Conservation (phyloP, 78 protist species). For the Monosiga brevicollis region DNA sequence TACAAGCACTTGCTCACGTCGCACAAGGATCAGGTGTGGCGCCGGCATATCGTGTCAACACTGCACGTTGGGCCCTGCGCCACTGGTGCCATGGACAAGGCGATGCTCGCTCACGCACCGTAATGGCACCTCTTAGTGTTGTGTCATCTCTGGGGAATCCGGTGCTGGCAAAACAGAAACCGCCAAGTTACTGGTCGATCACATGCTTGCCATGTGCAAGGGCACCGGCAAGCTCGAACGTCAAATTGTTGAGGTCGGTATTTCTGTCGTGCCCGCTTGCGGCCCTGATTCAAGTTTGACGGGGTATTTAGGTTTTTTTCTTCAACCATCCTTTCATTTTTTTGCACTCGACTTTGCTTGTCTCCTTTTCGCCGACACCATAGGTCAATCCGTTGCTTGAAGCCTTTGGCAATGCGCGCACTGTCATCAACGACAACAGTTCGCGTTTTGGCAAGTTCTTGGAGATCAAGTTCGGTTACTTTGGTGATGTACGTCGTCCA, state of each 20-base stretch:
- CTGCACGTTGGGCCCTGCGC: neutral
- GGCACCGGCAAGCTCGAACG: neutral
- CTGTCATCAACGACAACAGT: neutral
- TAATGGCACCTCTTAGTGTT: neutral
- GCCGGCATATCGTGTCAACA: slow-evolving; percentile 15
- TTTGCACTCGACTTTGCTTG: too few relatives aligned
- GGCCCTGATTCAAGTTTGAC: too few relatives aligned
- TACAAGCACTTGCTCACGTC: slow-evolving; percentile 15
- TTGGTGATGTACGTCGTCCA: neutral
- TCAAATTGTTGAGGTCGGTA: neutral
- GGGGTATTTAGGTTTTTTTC: too few relatives aligned
- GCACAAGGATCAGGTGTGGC: neutral
- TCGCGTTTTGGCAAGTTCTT: neutral
- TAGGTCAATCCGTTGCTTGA: neutral
- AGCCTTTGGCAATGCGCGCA: neutral
- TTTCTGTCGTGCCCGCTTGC: neutral
- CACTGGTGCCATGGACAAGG: neutral
- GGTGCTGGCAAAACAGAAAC: slow-evolving; percentile 92
- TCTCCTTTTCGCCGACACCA: too few relatives aligned
- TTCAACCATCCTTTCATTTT: too few relatives aligned
- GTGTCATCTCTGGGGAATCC: slow-evolving; percentile 49
- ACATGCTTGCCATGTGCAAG: slow-evolving; percentile 67
- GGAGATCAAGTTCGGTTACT: neutral
- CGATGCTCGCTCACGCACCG: neutral
- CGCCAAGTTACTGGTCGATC: slow-evolving; percentile 74